These are phyloP conservation scores for Prunus fruticosa DNA, from an alignment of 306 rosid species.

Conservation along the genomic window DNA sequence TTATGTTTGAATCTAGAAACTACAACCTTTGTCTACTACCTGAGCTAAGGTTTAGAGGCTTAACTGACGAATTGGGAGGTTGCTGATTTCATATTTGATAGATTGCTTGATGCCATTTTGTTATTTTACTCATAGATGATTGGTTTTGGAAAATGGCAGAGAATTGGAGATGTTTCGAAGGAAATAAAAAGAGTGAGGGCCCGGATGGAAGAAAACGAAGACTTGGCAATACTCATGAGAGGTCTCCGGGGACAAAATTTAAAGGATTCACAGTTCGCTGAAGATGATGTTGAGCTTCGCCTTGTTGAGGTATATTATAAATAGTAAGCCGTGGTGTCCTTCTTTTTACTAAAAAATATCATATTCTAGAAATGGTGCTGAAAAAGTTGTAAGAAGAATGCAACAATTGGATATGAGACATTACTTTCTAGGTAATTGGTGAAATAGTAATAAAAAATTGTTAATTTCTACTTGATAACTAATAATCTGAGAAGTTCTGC, in stretches of 20 bases:
- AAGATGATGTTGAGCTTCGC: conserved; percentile 76
- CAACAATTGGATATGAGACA: background rate
- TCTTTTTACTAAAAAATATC: background rate
- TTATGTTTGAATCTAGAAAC: background rate
- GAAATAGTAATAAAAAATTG: too few species aligned
- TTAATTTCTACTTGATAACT: background rate
- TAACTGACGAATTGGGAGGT: background rate
- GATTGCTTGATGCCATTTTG: background rate
- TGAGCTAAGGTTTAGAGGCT: background rate
- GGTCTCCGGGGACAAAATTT: conserved; percentile 93
- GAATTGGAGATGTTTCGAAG: conserved; percentile 86
- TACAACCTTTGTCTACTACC: background rate
- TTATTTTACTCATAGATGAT: background rate
- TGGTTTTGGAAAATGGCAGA: conserved; percentile 42
- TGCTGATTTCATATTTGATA: background rate
- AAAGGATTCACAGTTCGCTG: conserved; percentile 78
- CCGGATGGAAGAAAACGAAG: conserved; percentile 94
- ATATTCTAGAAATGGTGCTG: background rate
- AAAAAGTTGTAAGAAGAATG: background rate
- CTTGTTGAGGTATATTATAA: conserved; percentile 72
- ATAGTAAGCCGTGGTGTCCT: background rate
- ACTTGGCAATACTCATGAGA: conserved; percentile 84
- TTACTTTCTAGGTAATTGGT: background rate
- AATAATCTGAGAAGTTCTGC: background rate
- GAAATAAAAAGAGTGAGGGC: conserved; percentile 95